Conservation (phyloP, 768 basidiomycete species). For the Hirschioporus abietinus region DNA sequence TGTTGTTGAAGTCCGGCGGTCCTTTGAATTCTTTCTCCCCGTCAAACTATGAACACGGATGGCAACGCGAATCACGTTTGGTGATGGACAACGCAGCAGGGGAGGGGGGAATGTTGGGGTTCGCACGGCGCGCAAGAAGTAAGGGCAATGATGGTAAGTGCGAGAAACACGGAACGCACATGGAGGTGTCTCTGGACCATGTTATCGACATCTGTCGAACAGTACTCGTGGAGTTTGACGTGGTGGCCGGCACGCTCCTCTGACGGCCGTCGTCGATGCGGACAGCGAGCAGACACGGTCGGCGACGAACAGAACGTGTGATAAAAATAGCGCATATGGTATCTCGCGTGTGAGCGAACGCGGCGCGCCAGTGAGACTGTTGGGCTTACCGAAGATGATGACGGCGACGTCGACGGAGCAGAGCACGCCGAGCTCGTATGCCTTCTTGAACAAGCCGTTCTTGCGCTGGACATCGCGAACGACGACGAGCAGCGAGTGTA, state of each 20-base stretch:
- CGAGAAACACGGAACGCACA: conserved; percentile 26
- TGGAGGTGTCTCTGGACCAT: conserved; percentile 66
- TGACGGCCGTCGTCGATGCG: conserved; percentile 20
- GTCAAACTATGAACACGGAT: conserved; percentile 33
- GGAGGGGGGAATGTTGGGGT: conserved; percentile 5
- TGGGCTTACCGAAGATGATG: conserved; percentile 68
- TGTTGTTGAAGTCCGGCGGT: conserved; percentile 43
- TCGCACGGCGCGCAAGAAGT: conserved; percentile 4
- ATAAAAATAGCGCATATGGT: conserved; percentile 35
- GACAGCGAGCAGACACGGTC: conserved; percentile 9
- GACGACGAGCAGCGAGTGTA: conserved; percentile 14
- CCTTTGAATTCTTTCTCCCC: conserved; percentile 46
- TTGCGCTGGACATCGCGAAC: conserved; percentile 51
- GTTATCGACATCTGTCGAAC: conserved; percentile 62
- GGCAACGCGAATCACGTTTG: conserved; percentile 1
- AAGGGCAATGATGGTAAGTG: neutral
- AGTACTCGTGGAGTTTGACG: conserved; percentile 78
- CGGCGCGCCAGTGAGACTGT: conserved; percentile 17
- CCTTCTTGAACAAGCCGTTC: conserved; percentile 88
- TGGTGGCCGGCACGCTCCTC: conserved; percentile 78
- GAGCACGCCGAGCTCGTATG: conserved; percentile 85
- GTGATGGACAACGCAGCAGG: neutral
- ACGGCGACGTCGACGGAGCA: conserved; percentile 87
- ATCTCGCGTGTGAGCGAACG: conserved; percentile 2
- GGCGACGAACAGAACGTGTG: conserved; percentile 8